Conservation (phyloP, 2,329 filamentous ascomycete genomes). For the Eutypella sp. region DNA sequence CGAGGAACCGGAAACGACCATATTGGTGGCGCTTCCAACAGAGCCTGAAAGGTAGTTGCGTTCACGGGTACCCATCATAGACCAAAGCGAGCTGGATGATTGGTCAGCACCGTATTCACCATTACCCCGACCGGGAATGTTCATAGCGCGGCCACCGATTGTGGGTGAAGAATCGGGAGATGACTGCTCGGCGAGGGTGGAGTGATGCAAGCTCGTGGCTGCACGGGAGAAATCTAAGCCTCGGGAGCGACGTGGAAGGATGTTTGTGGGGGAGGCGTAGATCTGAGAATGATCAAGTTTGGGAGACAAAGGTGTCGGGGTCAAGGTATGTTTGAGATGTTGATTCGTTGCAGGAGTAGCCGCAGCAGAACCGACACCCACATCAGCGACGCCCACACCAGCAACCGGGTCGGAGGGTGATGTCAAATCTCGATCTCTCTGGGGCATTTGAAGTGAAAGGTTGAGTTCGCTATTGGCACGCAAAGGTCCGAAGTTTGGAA, state of each 20-base stretch:
- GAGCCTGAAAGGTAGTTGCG: conserved; percentile 73
- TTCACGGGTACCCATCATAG: conserved; percentile 64
- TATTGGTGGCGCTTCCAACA: conserved; percentile 68
- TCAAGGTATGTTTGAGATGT: neutral
- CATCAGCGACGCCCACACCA: too few relatives aligned
- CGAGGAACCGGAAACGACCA: conserved; percentile 75
- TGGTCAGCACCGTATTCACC: conserved; percentile 53
- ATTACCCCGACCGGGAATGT: conserved; percentile 50
- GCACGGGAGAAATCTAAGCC: conserved; percentile 91
- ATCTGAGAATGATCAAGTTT: conserved; percentile 80
- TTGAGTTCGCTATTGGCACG: neutral
- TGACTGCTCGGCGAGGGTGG: conserved; percentile 81
- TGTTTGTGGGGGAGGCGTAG: conserved; percentile 82
- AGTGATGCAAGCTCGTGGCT: conserved; percentile 92
- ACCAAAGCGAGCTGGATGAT: conserved; percentile 68
- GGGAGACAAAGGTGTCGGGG: conserved; percentile 69
- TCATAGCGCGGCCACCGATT: conserved; percentile 62
- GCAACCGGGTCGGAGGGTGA: too few relatives aligned
- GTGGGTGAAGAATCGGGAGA: conserved; percentile 89
- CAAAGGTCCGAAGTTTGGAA: too few relatives aligned
- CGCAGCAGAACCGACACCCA: conserved; percentile 23
- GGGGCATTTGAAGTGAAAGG: conserved; percentile 67
- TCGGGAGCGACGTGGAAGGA: conserved; percentile 81
- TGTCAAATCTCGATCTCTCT: conserved; percentile 44
- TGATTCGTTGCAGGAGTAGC: neutral